Percentiles rank a stretch among this genome's conserved stretches.
These are phyloP conservation scores for Lunasporangiospora selenospora DNA, from an alignment of 192 early-diverging fungal genomes.

Conservation along the genomic window DNA sequence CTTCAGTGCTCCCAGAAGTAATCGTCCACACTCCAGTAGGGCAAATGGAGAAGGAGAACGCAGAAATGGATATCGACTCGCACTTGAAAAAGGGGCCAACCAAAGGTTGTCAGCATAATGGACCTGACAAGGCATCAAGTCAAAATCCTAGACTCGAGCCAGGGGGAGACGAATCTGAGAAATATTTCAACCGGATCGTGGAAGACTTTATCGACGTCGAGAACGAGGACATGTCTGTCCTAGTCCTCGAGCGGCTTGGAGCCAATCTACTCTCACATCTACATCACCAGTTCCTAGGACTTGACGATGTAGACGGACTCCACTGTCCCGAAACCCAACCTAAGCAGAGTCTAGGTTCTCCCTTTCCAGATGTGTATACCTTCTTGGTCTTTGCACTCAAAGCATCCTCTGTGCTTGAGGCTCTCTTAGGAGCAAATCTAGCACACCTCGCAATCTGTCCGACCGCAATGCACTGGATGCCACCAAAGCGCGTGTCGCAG, in stretches of 20 bases:
- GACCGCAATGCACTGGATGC: conserved; percentile 29
- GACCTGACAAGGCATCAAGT: too few species aligned
- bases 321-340: conserved; percentile 7
- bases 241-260: conserved; percentile 31
- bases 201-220: conserved; percentile 37
- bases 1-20: too few species aligned
- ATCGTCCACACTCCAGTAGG: too few species aligned
- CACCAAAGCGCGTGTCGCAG: too few species aligned
- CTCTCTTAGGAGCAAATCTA: conserved; percentile 8
- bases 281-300: conserved; percentile 26
- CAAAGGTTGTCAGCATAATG: too few species aligned
- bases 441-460: conserved; percentile 39
- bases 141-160: too few species aligned
- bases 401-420: conserved; percentile 29
- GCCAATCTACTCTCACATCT: conserved; percentile 25
- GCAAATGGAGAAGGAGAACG: too few species aligned
- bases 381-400: conserved; percentile 40
- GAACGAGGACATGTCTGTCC: conserved; percentile 30
- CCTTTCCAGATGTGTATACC: conserved; percentile 32
- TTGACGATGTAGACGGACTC: conserved; percentile 19
- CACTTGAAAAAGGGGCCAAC: too few species aligned
- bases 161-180: conserved; percentile 24
- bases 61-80: too few species aligned
- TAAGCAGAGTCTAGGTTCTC: conserved; percentile 17
- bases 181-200: conserved; percentile 35